A percentile compares a stretch with the other conserved stretches of the same genome.
phyloP scores from a whole-genome alignment of 441 rosid species.

The Populus trichocarpa region DNA sequence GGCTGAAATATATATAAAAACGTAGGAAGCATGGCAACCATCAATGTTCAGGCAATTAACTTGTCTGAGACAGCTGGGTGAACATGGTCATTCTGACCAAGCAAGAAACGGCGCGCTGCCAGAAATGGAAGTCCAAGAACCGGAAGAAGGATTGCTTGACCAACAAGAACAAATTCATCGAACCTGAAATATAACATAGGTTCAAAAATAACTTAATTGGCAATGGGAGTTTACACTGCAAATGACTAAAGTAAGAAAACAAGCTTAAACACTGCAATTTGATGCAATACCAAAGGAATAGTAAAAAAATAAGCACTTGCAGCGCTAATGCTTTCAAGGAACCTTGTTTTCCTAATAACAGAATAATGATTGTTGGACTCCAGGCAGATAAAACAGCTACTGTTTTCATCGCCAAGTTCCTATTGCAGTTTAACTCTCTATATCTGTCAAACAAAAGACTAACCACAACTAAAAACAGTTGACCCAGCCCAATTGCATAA shows the following conservation, averaged over 20 bases:
- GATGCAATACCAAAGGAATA: conserved; percentile 1
- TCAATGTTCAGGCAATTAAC: conserved; percentile 2
- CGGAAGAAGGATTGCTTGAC: conserved; percentile 88
- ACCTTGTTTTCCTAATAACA: conserved; percentile 88
- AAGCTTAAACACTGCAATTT: background rate
- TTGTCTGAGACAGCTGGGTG: conserved; percentile 52
- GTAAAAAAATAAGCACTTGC: conserved; percentile 51
- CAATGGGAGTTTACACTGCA: background rate
- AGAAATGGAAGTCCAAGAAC: conserved; percentile 82
- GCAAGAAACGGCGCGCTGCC: conserved; percentile 24
- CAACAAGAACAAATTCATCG: conserved; percentile 81
- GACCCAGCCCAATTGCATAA: conserved; percentile 55
- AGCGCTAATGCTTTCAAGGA: conserved; percentile 67
- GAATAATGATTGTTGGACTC: conserved; percentile 71
- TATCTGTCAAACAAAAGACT: conserved; percentile 25
- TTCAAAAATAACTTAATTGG: conserved; percentile 8
- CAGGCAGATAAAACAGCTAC: conserved; percentile 64
- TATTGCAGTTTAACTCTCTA: conserved; percentile 24
- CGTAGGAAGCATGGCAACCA: background rate
- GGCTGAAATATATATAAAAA: background rate
- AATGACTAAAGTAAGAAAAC: background rate
- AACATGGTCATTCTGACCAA: conserved; percentile 24
- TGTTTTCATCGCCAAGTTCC: conserved; percentile 37
- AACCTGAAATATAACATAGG: conserved; percentile 50
- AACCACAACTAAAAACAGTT: conserved; percentile 49